Base-by-base conservation (phyloP, 495 filamentous ascomycete species). In the Daldinia decipiens region DNA sequence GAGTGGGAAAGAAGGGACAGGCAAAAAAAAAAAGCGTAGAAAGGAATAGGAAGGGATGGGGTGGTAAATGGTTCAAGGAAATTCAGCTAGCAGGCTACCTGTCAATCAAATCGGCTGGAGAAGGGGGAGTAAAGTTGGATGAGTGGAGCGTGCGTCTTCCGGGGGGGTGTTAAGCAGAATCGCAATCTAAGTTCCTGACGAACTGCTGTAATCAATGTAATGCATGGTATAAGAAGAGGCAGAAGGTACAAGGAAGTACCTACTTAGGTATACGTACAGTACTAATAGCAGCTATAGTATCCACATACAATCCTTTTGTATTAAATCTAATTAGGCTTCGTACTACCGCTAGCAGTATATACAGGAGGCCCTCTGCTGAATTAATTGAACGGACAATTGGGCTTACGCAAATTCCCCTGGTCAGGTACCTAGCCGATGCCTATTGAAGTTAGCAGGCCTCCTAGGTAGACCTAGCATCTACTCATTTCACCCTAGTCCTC, bases 31-130 rank as follows among this genome's bases (percentile, higher is more conserved):
- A 52, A 36, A 64, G 67, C 50, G 57, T 66, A 27, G 61, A 60
- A 62, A 34, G 39, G 69, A 55, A 65, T 79, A 50, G 65, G 68
- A 61, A 68, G 62, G 81, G 82, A 79, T 79, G 78, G 70, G 73
- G 65, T 51, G 59, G 50, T 51, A 52, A 70, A 68, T 71, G 72
- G 59, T 68, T 65, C 76, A 75, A 66, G 69, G 64, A 75, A 82
- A 31, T 66, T 71, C 29, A 54, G 27, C 59, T 24, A 56, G 34
- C n/a, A n/a, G n/a, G n/a, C n/a, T n/a, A n/a, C n/a, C n/a, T n/a
- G n/a, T 34, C 61, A 64, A 65, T 70, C 68, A 70, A 76, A 65
- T 69, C 45, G 45, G 70, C 71, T 54, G 52, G 65, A 57, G 67
- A 71, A 75, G 71, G 67, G 75, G 74, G 77, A 70, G 67, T 61